Evolutionary conservation across 1,139 yeast species (phyloP), one percentile per base, ranked within the genome.

Genomic region (Geotrichum citri-aurantii): DNA sequence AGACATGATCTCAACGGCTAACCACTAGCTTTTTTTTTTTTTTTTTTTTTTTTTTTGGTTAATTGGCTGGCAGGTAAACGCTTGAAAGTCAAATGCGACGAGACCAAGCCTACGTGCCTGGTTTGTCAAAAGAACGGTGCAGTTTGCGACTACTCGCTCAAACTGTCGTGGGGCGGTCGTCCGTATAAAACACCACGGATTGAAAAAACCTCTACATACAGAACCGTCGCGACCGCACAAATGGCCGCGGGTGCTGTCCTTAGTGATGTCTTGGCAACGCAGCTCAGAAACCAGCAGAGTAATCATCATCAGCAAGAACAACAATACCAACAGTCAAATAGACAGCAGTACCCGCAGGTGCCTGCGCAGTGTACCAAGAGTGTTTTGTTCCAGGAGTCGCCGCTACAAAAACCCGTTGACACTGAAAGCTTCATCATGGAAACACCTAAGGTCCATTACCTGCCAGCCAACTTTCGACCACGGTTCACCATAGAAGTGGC

Each of bases 131-230:
- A 80, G 62, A 73, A 80, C 1, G 71, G 73, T 17, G 64, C 74
- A 11, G 63, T 40, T 4, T 88, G 95, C 71, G 92, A 86, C 66
- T 88, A 88, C 66, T 76, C 86, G 3, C 67, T 86, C 27, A 82
- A 79, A 63, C 74, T 88, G 48, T 81, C 83, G 0, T 88, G 95
- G 95, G 93, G 92, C 24, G 93, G 93, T 0, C 71, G 92, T 55
- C 90, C 89, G 0, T 83, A 77, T 63, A 80, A 77, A 62, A 76
- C 77, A 14, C 55, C 55, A 31, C 44, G 55, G 12, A 10, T 52
- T 2, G 50, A 52, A 14, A 26, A 50, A n/a, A 46, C 50, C n/a
- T 12, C 55, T 26, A 27, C 24, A 31, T 21, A 52, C 55, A 31
- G 27, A 26, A n/a, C 26, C 26, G 7, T 50, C 37, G 2, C n/a